These are phyloP conservation scores for Sclerotiophoma versabilis DNA, from an alignment of 2,329 filamentous ascomycete genomes.

Conservation along the genomic window DNA sequence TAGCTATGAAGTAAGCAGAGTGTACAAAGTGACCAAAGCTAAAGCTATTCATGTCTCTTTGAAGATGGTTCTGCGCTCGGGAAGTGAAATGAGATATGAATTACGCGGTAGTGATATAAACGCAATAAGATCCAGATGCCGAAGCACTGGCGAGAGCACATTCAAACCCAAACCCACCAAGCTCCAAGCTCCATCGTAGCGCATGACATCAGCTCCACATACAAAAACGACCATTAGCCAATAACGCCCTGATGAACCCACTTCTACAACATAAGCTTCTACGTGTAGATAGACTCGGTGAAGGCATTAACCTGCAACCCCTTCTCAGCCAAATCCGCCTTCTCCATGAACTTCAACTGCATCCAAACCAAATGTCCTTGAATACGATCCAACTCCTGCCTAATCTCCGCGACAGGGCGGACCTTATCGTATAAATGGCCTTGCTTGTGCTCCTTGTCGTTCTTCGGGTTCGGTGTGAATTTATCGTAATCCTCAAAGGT, in stretches of 20 bases:
- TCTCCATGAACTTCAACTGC: conserved; percentile 84
- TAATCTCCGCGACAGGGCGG: conserved; percentile 67
- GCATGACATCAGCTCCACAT: not conserved
- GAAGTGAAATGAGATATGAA: not conserved
- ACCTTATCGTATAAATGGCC: conserved; percentile 88
- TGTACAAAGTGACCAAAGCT: no score
- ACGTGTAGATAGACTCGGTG: conserved; percentile 86
- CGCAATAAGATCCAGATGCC: no score
- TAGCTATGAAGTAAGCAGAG: no score
- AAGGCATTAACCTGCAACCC: conserved; percentile 84
- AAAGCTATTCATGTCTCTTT: no score
- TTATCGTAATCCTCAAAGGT: conserved; percentile 89
- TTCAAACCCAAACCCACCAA: not conserved
- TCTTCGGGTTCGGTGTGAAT: conserved; percentile 65
- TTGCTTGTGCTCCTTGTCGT: conserved; percentile 69
- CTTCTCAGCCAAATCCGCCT: conserved; percentile 88
- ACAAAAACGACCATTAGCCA: not conserved
- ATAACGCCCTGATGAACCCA: not conserved
- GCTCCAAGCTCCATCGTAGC: not conserved
- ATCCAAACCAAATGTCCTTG: conserved; percentile 94
- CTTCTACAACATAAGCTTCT: not conserved
- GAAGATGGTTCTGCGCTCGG: no score
- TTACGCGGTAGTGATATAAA: no score
- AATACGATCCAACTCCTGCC: conserved; percentile 77
- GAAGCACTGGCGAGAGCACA: no score